Evolutionary conservation across 1,284 basidiomycete species (phyloP).

Genomic region (Neonothopanus nambi): DNA sequence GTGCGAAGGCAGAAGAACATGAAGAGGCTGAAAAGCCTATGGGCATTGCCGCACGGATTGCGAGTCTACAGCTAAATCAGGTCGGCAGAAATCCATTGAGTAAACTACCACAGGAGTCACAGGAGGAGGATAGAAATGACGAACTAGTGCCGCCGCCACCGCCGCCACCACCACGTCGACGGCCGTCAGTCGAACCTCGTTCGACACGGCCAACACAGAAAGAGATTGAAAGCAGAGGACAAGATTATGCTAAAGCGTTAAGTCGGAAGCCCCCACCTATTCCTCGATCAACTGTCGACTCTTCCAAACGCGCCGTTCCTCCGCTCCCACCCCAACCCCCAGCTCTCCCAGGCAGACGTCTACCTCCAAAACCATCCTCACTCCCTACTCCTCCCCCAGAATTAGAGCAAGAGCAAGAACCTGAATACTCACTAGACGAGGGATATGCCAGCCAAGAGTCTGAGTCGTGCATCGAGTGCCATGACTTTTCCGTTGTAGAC

Average conservation of each 20-base stretch:
- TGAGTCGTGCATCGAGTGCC: slow-evolving; percentile 39
- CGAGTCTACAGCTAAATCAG: slow-evolving; percentile 27
- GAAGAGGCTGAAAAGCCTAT: slow-evolving; percentile 13
- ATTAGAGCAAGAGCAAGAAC: slow-evolving; percentile 23
- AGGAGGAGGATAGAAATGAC: slow-evolving; percentile 1
- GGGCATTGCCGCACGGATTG: slow-evolving; percentile 32
- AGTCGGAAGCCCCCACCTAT: slow-evolving; percentile 35
- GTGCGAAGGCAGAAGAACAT: not conserved
- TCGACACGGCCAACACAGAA: slow-evolving; percentile 5
- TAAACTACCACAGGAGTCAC: slow-evolving; percentile 20
- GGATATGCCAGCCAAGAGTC: slow-evolving; percentile 15
- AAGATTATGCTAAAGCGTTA: slow-evolving; percentile 30
- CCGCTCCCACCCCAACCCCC: slow-evolving; percentile 30
- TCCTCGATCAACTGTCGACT: slow-evolving; percentile 19
- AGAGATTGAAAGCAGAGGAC: slow-evolving; percentile 19
- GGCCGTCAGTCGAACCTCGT: not conserved
- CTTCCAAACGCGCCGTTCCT: slow-evolving; percentile 21
- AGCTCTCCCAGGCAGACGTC: slow-evolving; percentile 22
- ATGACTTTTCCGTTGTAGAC: slow-evolving; percentile 43
- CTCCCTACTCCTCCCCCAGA: slow-evolving; percentile 33
- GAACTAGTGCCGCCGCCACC: not conserved
- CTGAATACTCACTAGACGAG: slow-evolving; percentile 11
- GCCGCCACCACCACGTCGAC: slow-evolving; percentile 1
- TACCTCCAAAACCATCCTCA: slow-evolving; percentile 30
- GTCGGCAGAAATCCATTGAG: slow-evolving; percentile 12